Base-by-base conservation (phyloP, 1,284 basidiomycete genomes). In the Malassezia japonica region DNA sequence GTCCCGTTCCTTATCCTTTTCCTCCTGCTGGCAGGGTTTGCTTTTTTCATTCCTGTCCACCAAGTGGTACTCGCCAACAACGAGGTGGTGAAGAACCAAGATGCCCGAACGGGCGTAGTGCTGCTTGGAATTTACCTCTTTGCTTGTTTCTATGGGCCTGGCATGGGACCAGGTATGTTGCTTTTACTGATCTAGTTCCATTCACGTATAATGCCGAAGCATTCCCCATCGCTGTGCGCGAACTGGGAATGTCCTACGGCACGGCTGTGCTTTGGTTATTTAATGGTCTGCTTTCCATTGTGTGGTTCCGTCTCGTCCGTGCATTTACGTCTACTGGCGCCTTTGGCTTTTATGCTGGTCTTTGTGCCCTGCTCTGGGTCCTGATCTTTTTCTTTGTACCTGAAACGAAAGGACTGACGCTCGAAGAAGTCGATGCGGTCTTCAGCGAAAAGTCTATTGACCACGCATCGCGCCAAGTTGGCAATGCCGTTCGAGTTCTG, bases 151-250 rank as follows among this genome's bases (percentile, higher is more conserved):
- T 85, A 84, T 64, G 82, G 79, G 0, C 78, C 83, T 3, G 83
- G 84, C 21, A 83, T 85, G 73, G 85, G 86, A 0, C 86, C 86
- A n/a, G n/a, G n/a, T n/a, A n/a, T n/a, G n/a, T n/a, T n/a, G n/a
- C n/a, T n/a, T n/a, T n/a, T n/a, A n/a, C n/a, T n/a, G n/a, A n/a
- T 25, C 38, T 23, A 5, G 86, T 87, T 2, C 84, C 85, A 0
- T 84, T 84, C 65, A 83, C 83, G 0, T 78, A 79, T 64, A 75
- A 74, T 5, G 76, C 83, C 70, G 75, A 57, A 64, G 78, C 27
- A 73, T 76, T 59, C 70, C 74, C 48, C 44, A 76, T 85, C 5
- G 81, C 82, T 67, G 77, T 84, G 44, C 81, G 84, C 69, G 82
- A 84, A 55, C 74, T 76, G 18, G 84, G 84, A 39, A 84, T 84